Evolutionary conservation across 495 filamentous ascomycete species (phyloP).

Genomic region (Aspergillus funiculosus): DNA sequence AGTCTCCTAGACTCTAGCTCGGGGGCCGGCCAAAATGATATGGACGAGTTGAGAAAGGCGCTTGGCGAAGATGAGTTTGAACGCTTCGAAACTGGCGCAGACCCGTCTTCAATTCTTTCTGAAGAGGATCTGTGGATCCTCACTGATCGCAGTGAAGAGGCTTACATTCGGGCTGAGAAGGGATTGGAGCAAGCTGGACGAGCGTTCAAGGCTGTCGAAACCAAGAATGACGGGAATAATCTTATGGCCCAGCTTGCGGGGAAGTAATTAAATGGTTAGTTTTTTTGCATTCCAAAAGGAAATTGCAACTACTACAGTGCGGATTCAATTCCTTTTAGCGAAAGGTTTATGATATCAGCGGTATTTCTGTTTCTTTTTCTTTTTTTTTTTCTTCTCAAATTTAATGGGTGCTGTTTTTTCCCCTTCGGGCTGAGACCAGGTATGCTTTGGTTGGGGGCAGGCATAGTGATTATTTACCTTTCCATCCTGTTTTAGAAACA

Average conservation of each 20-base stretch:
- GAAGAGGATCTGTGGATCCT: slow-evolving; percentile 72
- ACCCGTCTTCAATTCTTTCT: slow-evolving; percentile 57
- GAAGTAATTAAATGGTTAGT: slow-evolving; percentile 10
- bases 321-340: slow-evolving; percentile 1
- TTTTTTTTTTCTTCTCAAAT: no score
- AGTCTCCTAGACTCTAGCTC: slow-evolving; percentile 43
- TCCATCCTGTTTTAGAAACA: not conserved
- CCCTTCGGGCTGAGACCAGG: no score
- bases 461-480: no score
- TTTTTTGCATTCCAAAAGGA: slow-evolving; percentile 2
- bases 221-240: slow-evolving; percentile 32
- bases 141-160: slow-evolving; percentile 79
- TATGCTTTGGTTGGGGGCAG: no score
- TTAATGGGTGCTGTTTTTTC: no score
- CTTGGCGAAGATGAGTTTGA: slow-evolving; percentile 50
- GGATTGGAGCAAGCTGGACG: slow-evolving; percentile 48
- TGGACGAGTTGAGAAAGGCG: slow-evolving; percentile 42
- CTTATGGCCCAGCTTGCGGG: slow-evolving; percentile 29
- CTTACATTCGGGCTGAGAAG: slow-evolving; percentile 73
- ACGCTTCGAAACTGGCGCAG: slow-evolving; percentile 50
- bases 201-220: slow-evolving; percentile 41
- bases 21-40: slow-evolving; percentile 26
- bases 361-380: no score
- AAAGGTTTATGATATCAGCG: no score
- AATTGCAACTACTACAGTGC: no score